Base-by-base conservation (phyloP, 208 protist genomes). In the Trypanosoma caninum region DNA sequence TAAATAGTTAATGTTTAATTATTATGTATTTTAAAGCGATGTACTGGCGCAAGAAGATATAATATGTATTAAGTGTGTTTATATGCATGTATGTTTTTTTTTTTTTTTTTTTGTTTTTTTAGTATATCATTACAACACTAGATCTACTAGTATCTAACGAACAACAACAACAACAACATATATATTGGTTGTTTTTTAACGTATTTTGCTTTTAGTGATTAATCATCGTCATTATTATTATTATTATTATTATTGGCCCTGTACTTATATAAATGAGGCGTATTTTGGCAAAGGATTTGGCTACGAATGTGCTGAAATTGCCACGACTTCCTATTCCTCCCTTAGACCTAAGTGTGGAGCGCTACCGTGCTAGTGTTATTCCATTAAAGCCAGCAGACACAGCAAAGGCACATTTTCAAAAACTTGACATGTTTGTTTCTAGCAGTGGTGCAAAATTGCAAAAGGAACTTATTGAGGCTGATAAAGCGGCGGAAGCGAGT, bases 271-370 rank as follows among this genome's bases (percentile, higher is more conserved):
- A 65, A 54, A 91, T 91, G 84, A 85, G 81, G 74, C 78, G 76
- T 33, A 82, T 89, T 50, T 37, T 55, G 16, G 57, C 75, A 27
- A 64, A 65, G 28, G 78, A 91, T 59, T 65, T 88, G 11, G 55
- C 76, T 18, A 57, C 73, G 50, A 96, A 96, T 59, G 82, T 89
- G 33, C 79, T 94, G 42, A 53, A 74, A 38, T 63, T 96, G 23
- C 87, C 80, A 9, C 78, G 91, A 0, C 72, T 94, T 35, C 84
- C 87, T 1, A 80, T 96, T 37, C 91, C 91, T 0, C 45, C 74
- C 2, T 45, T 96, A 5, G 71, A 58, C 2, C 41, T 65, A 14
- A 91, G 88, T 8, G 57, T 75, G 27, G 71, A 84, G 18, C 74
- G 80, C 30, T 95, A 96, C 50, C 69, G 76, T 20, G 28, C 69